Evolutionary conservation across 2,329 filamentous ascomycete species (phyloP), one percentile per base, ranked within the genome.

Genomic region (Trichoderma sp.): DNA sequence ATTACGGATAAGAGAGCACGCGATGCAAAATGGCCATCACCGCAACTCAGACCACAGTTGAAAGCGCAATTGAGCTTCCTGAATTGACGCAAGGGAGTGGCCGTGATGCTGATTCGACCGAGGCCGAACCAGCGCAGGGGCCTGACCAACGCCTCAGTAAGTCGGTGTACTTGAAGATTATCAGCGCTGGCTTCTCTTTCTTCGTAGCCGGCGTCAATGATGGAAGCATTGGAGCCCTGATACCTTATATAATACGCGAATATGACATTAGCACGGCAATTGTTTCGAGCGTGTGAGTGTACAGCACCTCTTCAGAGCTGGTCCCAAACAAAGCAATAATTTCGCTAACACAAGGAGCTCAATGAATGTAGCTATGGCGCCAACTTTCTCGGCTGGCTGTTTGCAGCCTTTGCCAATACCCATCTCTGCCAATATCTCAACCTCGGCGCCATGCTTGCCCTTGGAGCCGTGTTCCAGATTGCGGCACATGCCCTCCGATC

Each of bases 121-220:
- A 67, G 51, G 30, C 15, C 9, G 51, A 28, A n/a, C 62, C 71
- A n/a, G 26, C 47, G 30, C 34, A 9, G 32, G 60, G 36, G 53
- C 61, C 60, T 9, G 9, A 30, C n/a, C 36, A 24, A 15, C 7
- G 24, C 30, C 66, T 80, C 66, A 75, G 76, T 73, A 61, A 70
- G 64, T 43, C 72, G 56, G 75, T 77, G 18, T 73, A 81, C 24
- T 73, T 87, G 43, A 90, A 88, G 76, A 79, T 91, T 3, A 69
- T 86, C 47, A 87, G 86, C 57, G 84, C 87, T 3, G 86, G 85
- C 0, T 86, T 90, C 73, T 89, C 88, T 0, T 92, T 91, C 81
- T 90, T 92, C 76, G 88, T 89, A 34, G 88, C 90, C 0, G 90
- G 90, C 0, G 83, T 88, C 62, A 92, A 91, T 71, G 90, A 92